These are phyloP conservation scores for Zymoseptoria tritici DNA, from an alignment of 2,329 filamentous ascomycete species.

Conservation along the genomic window DNA sequence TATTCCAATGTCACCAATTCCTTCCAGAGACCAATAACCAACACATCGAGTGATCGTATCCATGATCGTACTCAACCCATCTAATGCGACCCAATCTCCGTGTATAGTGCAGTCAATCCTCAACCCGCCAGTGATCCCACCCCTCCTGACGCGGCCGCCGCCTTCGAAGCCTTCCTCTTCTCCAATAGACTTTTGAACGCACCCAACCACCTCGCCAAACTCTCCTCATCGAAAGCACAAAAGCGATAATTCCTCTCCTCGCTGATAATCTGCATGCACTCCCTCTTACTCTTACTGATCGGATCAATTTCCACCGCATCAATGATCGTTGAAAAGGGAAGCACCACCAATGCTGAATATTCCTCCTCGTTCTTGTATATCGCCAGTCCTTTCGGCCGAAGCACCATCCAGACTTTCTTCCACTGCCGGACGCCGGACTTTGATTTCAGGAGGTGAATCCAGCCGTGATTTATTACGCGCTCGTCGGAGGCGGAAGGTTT, in stretches of 20 bases:
- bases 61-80: background rate
- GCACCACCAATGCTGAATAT: slow-evolving; percentile 76
- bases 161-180: slow-evolving; percentile 15
- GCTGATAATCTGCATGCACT: slow-evolving; percentile 87
- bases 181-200: slow-evolving; percentile 80
- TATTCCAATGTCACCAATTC: background rate
- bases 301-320: slow-evolving; percentile 90
- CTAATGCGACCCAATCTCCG: no score
- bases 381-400: slow-evolving; percentile 75
- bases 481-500: slow-evolving; percentile 49
- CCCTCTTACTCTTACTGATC: slow-evolving; percentile 71
- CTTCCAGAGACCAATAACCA: background rate
- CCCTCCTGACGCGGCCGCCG: no score
- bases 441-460: slow-evolving; percentile 75
- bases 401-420: slow-evolving; percentile 90
- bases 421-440: slow-evolving; percentile 81
- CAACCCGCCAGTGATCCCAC: background rate
- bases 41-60: background rate
- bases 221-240: slow-evolving; percentile 66
- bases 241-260: slow-evolving; percentile 63
- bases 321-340: slow-evolving; percentile 71
- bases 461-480: slow-evolving; percentile 88
- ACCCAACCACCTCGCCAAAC: slow-evolving; percentile 74
- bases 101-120: background rate
- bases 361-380: slow-evolving; percentile 91